Evolutionary conservation across 495 filamentous ascomycete species (phyloP).

Genomic region (Cenococcum geophilum): DNA sequence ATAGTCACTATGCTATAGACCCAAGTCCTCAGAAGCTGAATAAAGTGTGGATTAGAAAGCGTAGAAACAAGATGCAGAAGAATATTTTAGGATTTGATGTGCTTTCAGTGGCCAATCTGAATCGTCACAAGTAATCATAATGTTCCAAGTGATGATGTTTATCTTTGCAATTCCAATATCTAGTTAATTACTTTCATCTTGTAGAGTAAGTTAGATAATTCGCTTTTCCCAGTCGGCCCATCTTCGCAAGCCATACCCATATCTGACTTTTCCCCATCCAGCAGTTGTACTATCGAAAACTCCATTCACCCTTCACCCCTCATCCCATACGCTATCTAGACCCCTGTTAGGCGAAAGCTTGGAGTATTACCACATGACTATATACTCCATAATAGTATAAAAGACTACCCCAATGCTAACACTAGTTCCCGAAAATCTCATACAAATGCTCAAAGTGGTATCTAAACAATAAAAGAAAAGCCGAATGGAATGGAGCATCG

Average conservation of each 20-base stretch:
- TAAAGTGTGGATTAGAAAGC: too few relatives aligned
- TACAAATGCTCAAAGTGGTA: constrained; percentile 29
- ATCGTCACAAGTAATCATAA: neutral
- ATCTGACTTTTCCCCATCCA: neutral
- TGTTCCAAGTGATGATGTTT: neutral
- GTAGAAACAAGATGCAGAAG: too few relatives aligned
- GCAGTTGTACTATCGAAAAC: neutral
- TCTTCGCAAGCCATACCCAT: neutral
- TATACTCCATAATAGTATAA: neutral
- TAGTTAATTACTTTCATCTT: constrained; percentile 2
- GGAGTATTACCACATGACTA: neutral
- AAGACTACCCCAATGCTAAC: constrained; percentile 3
- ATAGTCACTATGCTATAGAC: too few relatives aligned
- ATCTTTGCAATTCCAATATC: constrained; percentile 1
- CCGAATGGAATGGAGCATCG: constrained; percentile 14
- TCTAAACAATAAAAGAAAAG: constrained; percentile 19
- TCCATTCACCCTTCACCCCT: neutral
- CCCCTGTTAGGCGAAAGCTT: neutral
- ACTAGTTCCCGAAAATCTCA: constrained; percentile 3
- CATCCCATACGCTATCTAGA: neutral
- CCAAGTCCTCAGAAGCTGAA: too few relatives aligned
- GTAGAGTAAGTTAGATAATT: neutral
- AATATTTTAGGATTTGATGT: too few relatives aligned
- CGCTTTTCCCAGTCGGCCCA: constrained; percentile 2
- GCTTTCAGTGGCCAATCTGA: too few relatives aligned